Conservation (phyloP, 2,329 filamentous ascomycete species). For the Coniella vitis region DNA sequence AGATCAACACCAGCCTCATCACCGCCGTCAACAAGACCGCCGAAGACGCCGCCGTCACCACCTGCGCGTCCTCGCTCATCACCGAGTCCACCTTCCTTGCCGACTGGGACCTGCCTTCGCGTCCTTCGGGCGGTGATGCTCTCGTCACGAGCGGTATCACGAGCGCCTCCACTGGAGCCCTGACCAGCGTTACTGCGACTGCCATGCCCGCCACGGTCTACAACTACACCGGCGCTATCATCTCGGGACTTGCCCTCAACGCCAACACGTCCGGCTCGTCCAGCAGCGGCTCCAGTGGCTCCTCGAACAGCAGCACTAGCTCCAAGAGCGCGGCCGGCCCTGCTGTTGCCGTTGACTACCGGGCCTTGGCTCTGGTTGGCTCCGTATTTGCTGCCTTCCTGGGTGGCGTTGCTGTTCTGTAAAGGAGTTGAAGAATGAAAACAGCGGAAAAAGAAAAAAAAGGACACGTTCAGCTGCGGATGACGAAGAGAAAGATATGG, state of each 20-base stretch:
- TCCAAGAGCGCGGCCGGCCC: slow-evolving; percentile 8
- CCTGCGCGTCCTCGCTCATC: slow-evolving; percentile 60
- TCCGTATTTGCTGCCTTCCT: slow-evolving; percentile 13
- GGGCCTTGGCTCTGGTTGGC: slow-evolving; percentile 9
- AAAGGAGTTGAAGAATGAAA: background rate
- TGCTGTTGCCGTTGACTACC: slow-evolving; percentile 7
- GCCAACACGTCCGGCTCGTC: slow-evolving; percentile 3
- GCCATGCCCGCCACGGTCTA: slow-evolving; percentile 15
- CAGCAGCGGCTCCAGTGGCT: slow-evolving; percentile 10
- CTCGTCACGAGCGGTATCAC: slow-evolving; percentile 70
- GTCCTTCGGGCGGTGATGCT: slow-evolving; percentile 57
- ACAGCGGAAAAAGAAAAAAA: too few species aligned
- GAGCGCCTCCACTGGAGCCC: slow-evolving; percentile 50
- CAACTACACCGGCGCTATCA: slow-evolving; percentile 14
- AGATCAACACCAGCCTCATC: slow-evolving; percentile 61
- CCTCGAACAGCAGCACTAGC: slow-evolving; percentile 10
- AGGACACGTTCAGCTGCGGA: too few species aligned
- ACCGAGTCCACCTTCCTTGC: slow-evolving; percentile 57
- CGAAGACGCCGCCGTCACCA: slow-evolving; percentile 45
- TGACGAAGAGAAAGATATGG: too few species aligned
- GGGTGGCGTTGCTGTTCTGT: slow-evolving; percentile 12
- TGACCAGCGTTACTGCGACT: slow-evolving; percentile 33
- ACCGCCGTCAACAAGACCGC: slow-evolving; percentile 53
- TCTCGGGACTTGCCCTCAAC: slow-evolving; percentile 15
- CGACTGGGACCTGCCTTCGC: slow-evolving; percentile 65